Evolutionary conservation across 805 yeast genomes (phyloP).

Genomic region (Candida ovalis): DNA sequence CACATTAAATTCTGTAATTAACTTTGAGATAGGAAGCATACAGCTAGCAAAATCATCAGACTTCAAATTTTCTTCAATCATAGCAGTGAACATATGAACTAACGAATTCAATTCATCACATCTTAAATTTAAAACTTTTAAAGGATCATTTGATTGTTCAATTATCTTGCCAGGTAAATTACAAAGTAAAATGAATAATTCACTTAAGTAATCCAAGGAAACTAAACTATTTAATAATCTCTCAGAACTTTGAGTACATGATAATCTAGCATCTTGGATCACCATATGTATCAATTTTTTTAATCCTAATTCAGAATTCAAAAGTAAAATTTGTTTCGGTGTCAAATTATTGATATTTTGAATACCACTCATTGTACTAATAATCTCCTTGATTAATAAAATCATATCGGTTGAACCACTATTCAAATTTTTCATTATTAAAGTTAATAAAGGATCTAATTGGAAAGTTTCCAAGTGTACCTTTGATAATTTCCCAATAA

Average conservation of each 20-base stretch:
- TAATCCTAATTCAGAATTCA: conserved; percentile 62
- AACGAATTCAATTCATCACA: conserved; percentile 69
- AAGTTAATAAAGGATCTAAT: conserved; percentile 56
- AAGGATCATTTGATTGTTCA: conserved; percentile 36
- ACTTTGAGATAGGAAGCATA: conserved; percentile 38
- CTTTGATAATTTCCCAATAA: conserved; percentile 69
- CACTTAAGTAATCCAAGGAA: conserved; percentile 46
- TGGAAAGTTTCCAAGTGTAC: conserved; percentile 51
- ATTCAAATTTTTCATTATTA: conserved; percentile 60
- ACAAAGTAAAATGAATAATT: conserved; percentile 62
- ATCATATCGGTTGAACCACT: conserved; percentile 55
- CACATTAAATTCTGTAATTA: conserved; percentile 42
- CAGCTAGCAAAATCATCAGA: conserved; percentile 30
- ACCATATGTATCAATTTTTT: conserved; percentile 51
- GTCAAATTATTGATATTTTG: conserved; percentile 66
- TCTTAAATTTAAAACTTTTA: conserved; percentile 67
- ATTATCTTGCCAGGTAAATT: conserved; percentile 41
- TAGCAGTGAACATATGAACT: conserved; percentile 59
- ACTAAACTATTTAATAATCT: conserved; percentile 46
- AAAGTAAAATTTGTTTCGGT: conserved; percentile 55
- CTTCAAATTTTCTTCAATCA: conserved; percentile 49
- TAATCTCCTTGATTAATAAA: conserved; percentile 61
- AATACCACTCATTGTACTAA: conserved; percentile 76
- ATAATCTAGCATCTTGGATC: conserved; percentile 56
- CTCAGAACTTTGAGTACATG: conserved; percentile 42